Percentiles rank a stretch among this genome's conserved stretches.
phyloP scores from a whole-genome alignment of 75 land plant genomes.

The Gnetum montanum region DNA sequence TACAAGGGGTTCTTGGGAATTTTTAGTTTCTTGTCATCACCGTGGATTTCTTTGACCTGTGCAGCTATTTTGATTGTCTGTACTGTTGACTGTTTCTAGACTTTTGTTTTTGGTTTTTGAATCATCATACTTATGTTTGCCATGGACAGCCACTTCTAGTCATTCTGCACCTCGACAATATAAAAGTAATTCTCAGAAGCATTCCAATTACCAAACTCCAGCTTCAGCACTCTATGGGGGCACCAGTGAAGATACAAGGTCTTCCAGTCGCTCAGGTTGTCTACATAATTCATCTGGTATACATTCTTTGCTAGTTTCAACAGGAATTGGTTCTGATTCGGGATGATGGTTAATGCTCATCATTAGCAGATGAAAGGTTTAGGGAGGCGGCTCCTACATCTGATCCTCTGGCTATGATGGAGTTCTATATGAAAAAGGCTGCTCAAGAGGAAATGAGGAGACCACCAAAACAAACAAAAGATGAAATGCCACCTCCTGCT shows the following conservation, averaged over 20 bases:
- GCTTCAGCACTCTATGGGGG: slow-evolving; percentile 84
- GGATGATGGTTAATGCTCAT: too few species aligned
- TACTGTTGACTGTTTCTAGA: too few species aligned
- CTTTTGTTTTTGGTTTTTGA: too few species aligned
- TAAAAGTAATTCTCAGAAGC: slow-evolving; percentile 28
- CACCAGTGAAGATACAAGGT: slow-evolving; percentile 18
- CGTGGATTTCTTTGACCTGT: too few species aligned
- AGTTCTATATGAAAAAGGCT: slow-evolving; percentile 97
- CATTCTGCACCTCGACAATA: slow-evolving; percentile 15
- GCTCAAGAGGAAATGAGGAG: slow-evolving; percentile 79
- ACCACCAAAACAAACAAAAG: slow-evolving; percentile 67
- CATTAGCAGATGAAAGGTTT: slow-evolving; percentile 25
- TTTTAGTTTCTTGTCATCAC: too few species aligned
- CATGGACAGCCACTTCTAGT: slow-evolving; percentile 17
- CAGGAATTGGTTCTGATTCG: too few species aligned
- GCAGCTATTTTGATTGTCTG: too few species aligned
- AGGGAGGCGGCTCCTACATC: slow-evolving; percentile 22
- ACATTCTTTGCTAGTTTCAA: too few species aligned
- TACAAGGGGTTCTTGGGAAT: too few species aligned
- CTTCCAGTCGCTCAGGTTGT: not conserved
- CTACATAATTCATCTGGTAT: not conserved
- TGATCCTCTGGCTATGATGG: slow-evolving; percentile 99
- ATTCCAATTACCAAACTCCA: slow-evolving; percentile 71
- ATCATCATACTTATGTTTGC: too few species aligned
- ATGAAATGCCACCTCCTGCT: slow-evolving; percentile 96